Conservation (phyloP, 1,139 yeast species). For the Saccharomycopsis hybrid region DNA sequence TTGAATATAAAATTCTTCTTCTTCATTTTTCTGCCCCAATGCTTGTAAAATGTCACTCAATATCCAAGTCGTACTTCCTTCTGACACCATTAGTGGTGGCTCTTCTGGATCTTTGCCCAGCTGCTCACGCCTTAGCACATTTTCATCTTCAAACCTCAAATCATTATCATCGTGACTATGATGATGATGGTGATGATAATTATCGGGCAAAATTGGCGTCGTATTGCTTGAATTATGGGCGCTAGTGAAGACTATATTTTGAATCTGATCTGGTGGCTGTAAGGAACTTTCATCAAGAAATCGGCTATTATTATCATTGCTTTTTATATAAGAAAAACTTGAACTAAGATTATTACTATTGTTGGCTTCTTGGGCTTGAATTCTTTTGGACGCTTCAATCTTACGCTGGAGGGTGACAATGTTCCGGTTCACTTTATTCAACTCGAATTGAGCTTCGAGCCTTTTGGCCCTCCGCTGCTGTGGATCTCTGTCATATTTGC, state of each 20-base stretch:
- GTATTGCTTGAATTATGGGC: conserved; percentile 8
- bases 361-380: conserved; percentile 15
- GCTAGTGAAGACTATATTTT: conserved; percentile 13
- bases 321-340: conserved; percentile 9
- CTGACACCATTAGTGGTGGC: background rate
- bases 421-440: conserved; percentile 10
- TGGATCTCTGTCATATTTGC: conserved; percentile 11
- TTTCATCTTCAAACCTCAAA: background rate
- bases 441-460: conserved; percentile 13
- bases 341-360: background rate
- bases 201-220: conserved; percentile 10
- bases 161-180: background rate
- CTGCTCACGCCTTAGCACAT: background rate
- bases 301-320: background rate
- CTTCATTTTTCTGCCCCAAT: conserved; percentile 37
- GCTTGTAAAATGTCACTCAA: conserved; percentile 44
- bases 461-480: conserved; percentile 5
- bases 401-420: conserved; percentile 13
- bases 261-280: conserved; percentile 10
- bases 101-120: too few relatives aligned
- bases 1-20: conserved; percentile 44
- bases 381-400: conserved; percentile 15
- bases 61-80: conserved; percentile 42
- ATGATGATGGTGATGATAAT: too few relatives aligned
- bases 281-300: background rate